These are phyloP conservation scores for Globisporangium camurandrum DNA, from an alignment of 352 stramenopile species.

Conservation along the genomic window DNA sequence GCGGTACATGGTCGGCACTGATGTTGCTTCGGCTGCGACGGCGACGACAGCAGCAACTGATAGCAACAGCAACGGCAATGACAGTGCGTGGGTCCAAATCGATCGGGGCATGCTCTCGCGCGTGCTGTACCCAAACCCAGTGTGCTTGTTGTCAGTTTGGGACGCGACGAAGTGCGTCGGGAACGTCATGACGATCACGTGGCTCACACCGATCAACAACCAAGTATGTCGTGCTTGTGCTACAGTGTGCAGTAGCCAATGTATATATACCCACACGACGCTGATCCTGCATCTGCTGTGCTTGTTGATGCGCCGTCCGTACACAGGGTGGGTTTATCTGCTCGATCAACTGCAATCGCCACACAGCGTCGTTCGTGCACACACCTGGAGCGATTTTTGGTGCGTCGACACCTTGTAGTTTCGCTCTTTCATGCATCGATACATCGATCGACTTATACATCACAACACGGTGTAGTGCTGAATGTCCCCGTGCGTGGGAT, in stretches of 20 bases:
- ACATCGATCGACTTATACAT: neutral
- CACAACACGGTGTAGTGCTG: conserved; percentile 31
- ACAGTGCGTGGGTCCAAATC: conserved; percentile 18
- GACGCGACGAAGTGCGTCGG: conserved; percentile 18
- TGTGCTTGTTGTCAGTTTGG: conserved; percentile 56
- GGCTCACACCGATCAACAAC: conserved; percentile 86
- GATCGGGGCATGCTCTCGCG: conserved; percentile 69
- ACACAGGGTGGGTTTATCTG: conserved; percentile 69
- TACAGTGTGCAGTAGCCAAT: neutral
- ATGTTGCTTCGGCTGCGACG: too few relatives aligned
- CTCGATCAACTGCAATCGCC: conserved; percentile 66
- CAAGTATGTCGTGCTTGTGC: conserved; percentile 23
- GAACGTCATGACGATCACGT: conserved; percentile 82
- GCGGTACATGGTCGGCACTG: too few relatives aligned
- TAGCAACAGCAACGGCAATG: neutral
- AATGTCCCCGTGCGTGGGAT: conserved; percentile 67
- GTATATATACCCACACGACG: neutral
- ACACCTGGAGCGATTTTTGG: conserved; percentile 44
- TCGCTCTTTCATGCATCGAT: neutral
- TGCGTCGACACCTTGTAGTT: too few relatives aligned
- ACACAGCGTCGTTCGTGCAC: conserved; percentile 58
- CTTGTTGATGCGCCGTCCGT: neutral
- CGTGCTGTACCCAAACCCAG: conserved; percentile 76
- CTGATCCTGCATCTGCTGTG: neutral
- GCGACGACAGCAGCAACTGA: neutral